Evolutionary conservation across 2,329 filamentous ascomycete species (phyloP), one percentile per base, ranked within the genome.

Genomic region (Penicillium sp.): DNA sequence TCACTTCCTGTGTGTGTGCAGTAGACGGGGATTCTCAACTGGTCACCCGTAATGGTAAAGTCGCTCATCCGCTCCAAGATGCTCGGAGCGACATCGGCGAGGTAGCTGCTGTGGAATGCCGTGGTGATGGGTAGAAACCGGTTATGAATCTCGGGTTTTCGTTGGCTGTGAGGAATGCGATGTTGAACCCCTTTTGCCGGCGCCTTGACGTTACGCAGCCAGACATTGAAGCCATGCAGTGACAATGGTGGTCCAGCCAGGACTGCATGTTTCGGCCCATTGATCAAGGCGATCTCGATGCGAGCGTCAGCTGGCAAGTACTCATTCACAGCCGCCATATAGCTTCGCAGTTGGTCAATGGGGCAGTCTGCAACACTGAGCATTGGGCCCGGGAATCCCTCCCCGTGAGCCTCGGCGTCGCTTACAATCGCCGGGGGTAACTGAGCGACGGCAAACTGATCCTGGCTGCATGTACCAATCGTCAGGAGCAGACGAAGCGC

Each of bases 141-240:
- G 76, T 96, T 96, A 52, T 39, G 24, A 12, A 39, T 39, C 63
- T 93, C 89, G 47, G 96, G 80, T 74, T 98, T 98, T 60, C 93
- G 87, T 73, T 98, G 85, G 0, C 90, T 96, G 75, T 88, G 89
- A 5, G 93, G 93, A 46, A 97, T 85, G 50, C 90, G 83, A 57
- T 86, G 95, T 72, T 98, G 93, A 65, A 98, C 93, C 36, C 98
- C 77, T 39, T 93, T 93, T n/a, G 93, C 97, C 4, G 93, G 86
- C 1, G 93, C 91, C 77, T 95, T 98, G 67, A 95, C 88, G 73
- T 96, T 97, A 62, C 93, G 86, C 46, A 98, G 77, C 66, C 94
- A 90, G 40, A 95, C 76, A 69, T 98, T 98, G 36, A 98, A 80
- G 79, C 93, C 93, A 65, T 96, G 96, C 8, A 98, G 78, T 1